Evolutionary conservation across 2,329 filamentous ascomycete species (phyloP).

Genomic region (Clonostachys rhizophaga): DNA sequence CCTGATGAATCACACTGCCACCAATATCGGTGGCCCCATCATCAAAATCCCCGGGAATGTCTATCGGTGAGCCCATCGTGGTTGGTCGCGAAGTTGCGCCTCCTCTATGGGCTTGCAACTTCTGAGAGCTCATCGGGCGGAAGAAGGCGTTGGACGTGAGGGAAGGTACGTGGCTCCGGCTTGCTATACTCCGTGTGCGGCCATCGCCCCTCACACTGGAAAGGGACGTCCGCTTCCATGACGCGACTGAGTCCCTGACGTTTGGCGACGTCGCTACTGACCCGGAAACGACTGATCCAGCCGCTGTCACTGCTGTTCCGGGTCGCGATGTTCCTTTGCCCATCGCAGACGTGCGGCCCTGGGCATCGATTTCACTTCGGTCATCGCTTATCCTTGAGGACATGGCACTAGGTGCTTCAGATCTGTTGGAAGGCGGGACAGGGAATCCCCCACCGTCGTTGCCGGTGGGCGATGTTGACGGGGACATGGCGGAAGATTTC

Average conservation of each 20-base stretch:
- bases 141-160: slow-evolving; percentile 90
- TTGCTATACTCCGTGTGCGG: slow-evolving; percentile 38
- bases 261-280: slow-evolving; percentile 1
- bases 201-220: slow-evolving; percentile 14
- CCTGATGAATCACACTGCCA: slow-evolving; percentile 22
- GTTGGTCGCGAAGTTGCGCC: slow-evolving; percentile 42
- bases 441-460: slow-evolving; percentile 1
- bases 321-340: neutral
- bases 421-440: neutral
- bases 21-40: slow-evolving; percentile 35
- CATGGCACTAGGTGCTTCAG: slow-evolving; percentile 1
- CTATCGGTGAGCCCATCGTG: slow-evolving; percentile 27
- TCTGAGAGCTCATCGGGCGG: slow-evolving; percentile 93
- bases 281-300: neutral
- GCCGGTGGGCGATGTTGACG: neutral
- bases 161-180: slow-evolving; percentile 83
- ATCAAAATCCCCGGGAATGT: slow-evolving; percentile 22
- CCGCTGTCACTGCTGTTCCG: slow-evolving; percentile 15
- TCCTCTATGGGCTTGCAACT: slow-evolving; percentile 81
- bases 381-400: slow-evolving; percentile 3
- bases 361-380: neutral
- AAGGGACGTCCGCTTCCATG: slow-evolving; percentile 42
- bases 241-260: neutral
- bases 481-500: neutral
- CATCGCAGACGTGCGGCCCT: slow-evolving; percentile 11